Conservation (phyloP, 371 early-diverging fungal species). For the Haplosporangium sp. region DNA sequence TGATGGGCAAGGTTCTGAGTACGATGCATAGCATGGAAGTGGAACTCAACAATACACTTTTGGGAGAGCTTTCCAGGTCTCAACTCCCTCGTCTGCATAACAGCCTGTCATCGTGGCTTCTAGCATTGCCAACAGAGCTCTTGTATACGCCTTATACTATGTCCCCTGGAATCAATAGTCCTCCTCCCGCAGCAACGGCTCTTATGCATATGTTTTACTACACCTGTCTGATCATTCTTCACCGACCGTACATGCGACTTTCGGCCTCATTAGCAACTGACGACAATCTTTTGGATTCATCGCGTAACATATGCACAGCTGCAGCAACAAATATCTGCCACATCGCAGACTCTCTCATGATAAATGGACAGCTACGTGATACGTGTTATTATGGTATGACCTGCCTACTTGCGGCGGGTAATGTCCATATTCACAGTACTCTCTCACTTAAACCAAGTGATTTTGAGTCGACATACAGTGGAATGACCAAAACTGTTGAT, state of each 20-base stretch:
- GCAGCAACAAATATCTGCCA: constrained; percentile 55
- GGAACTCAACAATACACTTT: constrained; percentile 46
- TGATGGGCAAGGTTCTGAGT: constrained; percentile 55
- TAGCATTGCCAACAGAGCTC: constrained; percentile 52
- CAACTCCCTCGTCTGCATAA: constrained; percentile 54
- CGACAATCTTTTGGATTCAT: constrained; percentile 50
- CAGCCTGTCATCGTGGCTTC: constrained; percentile 53
- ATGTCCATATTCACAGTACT: constrained; percentile 51
- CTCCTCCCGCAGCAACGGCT: constrained; percentile 50
- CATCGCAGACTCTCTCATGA: constrained; percentile 55
- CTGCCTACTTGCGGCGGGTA: constrained; percentile 53
- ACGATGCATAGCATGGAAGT: constrained; percentile 56
- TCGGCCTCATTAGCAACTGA: constrained; percentile 51
- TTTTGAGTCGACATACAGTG: constrained; percentile 48
- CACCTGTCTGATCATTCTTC: constrained; percentile 49
- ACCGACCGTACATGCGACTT: constrained; percentile 52
- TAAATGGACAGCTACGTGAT: constrained; percentile 54
- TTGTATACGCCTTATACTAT: constrained; percentile 56
- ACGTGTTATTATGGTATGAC: constrained; percentile 56
- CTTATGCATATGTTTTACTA: constrained; percentile 57
- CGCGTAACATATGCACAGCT: constrained; percentile 53
- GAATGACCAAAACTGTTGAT: constrained; percentile 54
- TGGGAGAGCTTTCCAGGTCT: constrained; percentile 48
- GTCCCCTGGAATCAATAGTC: constrained; percentile 54
- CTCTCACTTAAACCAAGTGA: constrained; percentile 48